Evolutionary conservation across 2,329 filamentous ascomycete genomes (phyloP), one percentile per base, ranked within the genome.

Genomic region (Albophoma yamanashiensis): DNA sequence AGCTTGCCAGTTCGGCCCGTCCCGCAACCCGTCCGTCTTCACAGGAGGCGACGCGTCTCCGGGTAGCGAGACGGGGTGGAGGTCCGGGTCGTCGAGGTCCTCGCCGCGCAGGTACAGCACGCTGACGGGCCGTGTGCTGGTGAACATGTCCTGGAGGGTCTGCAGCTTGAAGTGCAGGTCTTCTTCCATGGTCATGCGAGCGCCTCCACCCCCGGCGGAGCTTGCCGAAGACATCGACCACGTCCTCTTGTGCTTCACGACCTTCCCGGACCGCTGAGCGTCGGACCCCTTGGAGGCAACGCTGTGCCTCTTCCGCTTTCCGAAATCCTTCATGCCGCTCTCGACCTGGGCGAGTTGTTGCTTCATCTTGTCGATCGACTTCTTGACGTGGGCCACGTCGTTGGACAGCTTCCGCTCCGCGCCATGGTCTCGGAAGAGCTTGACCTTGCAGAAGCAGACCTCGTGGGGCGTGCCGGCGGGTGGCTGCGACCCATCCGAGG

Each of bases 321-420:
- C 80, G 64, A 84, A 85, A 63, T 88, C 85, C 68, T 88, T 88
- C 67, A 86, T 78, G 0, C 86, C 85, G 57, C 79, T 86, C 68
- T 88, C 86, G 0, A 84, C 83, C 69, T 97, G 92, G 0, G 88
- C 80, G 62, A 97, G 94, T 69, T 97, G 93, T 70, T 96, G 92
- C 73, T 95, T 95, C 55, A 97, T 78, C 75, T 97, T 97, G 69
- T 97, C 93, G 66, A 97, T 97, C 0, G 89, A 91, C 76, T 97
- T 97, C 74, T 95, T 96, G 64, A 97, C 90, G 68, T 97, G 93
- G 0, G 91, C 89, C 11, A 97, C 84, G 66, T 97, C 93, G 70
- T 97, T 97, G 20, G 92, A 92, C 1, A 97, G 81, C 71, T 97
- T 97, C 57, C 93, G 86, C 73, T 97, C 93, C 0, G 94, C 94